Percentiles rank a stretch among this genome's conserved stretches.
Conservation (phyloP, 129 eudicot genomes). For the Arctium lappa region DNA sequence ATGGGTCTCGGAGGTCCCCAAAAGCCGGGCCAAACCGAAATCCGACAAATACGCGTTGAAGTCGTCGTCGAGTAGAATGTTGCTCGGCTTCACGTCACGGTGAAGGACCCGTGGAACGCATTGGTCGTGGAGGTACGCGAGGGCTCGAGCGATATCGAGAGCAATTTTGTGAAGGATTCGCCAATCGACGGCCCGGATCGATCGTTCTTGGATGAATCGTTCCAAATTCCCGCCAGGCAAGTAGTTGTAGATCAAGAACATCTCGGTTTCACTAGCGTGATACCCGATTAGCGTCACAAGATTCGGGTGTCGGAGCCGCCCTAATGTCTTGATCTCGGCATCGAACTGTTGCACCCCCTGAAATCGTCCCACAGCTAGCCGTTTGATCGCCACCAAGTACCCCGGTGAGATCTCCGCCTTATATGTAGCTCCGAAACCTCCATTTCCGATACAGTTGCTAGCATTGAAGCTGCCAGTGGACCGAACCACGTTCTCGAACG, state of each 20-base stretch:
- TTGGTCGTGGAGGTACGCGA: conserved; percentile 86
- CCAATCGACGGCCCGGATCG: conserved; percentile 79
- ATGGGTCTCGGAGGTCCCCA: conserved; percentile 84
- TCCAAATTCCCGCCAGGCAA: conserved; percentile 87
- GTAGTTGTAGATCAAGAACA: conserved; percentile 86
- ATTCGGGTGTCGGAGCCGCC: conserved; percentile 77
- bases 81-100: conserved; percentile 93
- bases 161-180: conserved; percentile 83
- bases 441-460: conserved; percentile 88
- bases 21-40: conserved; percentile 75
- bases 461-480: conserved; percentile 78
- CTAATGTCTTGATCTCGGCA: conserved; percentile 82
- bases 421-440: conserved; percentile 91
- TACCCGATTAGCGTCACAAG: conserved; percentile 87
- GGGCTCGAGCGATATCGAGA: conserved; percentile 75
- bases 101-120: conserved; percentile 94
- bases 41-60: conserved; percentile 79
- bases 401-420: conserved; percentile 89
- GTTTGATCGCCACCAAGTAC: conserved; percentile 70
- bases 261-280: conserved; percentile 85
- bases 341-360: conserved; percentile 90
- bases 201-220: conserved; percentile 79
- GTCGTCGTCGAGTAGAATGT: conserved; percentile 76
- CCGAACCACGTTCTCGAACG: conserved; percentile 74
- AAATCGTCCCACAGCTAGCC: conserved; percentile 79